Conservation (phyloP, 805 yeast species). For the Saccharomycopsis javanensis region DNA sequence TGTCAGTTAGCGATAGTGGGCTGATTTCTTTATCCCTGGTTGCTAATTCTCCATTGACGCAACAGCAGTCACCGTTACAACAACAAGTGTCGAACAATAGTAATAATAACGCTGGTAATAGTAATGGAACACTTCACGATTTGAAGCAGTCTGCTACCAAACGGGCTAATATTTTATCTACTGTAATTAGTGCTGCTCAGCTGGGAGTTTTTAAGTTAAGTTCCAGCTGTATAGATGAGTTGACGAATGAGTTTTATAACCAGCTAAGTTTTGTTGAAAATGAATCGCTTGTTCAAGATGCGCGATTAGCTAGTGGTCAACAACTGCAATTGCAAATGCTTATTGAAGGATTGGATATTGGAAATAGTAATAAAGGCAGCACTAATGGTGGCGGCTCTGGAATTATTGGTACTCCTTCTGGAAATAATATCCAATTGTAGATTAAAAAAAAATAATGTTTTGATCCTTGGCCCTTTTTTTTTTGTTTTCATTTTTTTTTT, state of each 20-base stretch:
- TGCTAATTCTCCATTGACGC: not conserved
- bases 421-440: not conserved
- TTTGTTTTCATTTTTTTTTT: not conserved
- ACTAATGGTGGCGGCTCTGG: not conserved
- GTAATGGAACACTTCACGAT: not conserved
- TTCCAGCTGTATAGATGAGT: slow-evolving; percentile 24
- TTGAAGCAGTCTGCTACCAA: slow-evolving; percentile 7
- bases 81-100: not conserved
- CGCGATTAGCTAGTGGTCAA: not conserved
- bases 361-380: not conserved
- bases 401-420: not conserved
- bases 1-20: slow-evolving; percentile 2
- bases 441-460: no score
- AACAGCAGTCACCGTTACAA: not conserved
- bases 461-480: no score
- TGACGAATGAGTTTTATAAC: slow-evolving; percentile 13
- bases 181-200: slow-evolving; percentile 15
- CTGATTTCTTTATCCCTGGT: slow-evolving; percentile 3
- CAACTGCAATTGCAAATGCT: slow-evolving; percentile 1
- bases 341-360: not conserved
- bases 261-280: not conserved
- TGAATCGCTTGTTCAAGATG: not conserved
- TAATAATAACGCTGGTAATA: not conserved
- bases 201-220: slow-evolving; percentile 22
- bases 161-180: slow-evolving; percentile 11